These are phyloP conservation scores for Gypsophila paniculata DNA, from an alignment of 179 eudicot genomes.

Conservation along the genomic window DNA sequence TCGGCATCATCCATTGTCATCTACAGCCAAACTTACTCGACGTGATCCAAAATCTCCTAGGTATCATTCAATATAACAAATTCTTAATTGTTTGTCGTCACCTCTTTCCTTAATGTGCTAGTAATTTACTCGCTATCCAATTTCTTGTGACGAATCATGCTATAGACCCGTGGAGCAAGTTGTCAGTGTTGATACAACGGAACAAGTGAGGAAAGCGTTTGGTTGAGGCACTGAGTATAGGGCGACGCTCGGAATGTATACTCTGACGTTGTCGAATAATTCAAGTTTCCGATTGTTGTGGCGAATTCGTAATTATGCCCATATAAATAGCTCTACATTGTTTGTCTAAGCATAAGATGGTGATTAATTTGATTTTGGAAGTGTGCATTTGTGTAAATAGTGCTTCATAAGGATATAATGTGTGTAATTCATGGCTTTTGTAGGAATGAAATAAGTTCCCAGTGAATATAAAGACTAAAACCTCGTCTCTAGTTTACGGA, in stretches of 20 bases:
- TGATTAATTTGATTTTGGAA: constrained; percentile 16
- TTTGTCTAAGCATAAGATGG: not conserved
- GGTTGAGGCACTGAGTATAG: constrained; percentile 3
- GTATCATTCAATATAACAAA: constrained; percentile 17
- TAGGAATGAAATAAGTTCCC: constrained; percentile 16
- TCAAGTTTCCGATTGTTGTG: not conserved
- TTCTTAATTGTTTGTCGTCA: not conserved
- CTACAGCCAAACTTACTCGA: constrained; percentile 26
- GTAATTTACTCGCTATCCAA: not conserved
- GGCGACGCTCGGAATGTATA: constrained; percentile 4
- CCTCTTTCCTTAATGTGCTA: not conserved
- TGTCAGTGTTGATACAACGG: constrained; percentile 19
- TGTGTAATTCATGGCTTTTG: constrained; percentile 15
- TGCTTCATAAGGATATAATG: constrained; percentile 20
- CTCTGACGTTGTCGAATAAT: constrained; percentile 10
- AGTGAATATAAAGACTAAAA: not conserved
- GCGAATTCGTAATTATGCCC: constrained; percentile 6
- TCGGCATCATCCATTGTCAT: constrained; percentile 32
- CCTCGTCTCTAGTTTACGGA: not conserved
- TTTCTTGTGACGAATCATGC: not conserved
- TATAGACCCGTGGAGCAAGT: constrained; percentile 22
- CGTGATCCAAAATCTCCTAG: constrained; percentile 24
- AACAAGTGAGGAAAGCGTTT: constrained; percentile 22
- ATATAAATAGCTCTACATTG: constrained; percentile 14
- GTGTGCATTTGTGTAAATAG: constrained; percentile 28